Evolutionary conservation across 2,329 filamentous ascomycete species (phyloP), one percentile per base, ranked within the genome.

Genomic region (Epichloe bromicola): DNA sequence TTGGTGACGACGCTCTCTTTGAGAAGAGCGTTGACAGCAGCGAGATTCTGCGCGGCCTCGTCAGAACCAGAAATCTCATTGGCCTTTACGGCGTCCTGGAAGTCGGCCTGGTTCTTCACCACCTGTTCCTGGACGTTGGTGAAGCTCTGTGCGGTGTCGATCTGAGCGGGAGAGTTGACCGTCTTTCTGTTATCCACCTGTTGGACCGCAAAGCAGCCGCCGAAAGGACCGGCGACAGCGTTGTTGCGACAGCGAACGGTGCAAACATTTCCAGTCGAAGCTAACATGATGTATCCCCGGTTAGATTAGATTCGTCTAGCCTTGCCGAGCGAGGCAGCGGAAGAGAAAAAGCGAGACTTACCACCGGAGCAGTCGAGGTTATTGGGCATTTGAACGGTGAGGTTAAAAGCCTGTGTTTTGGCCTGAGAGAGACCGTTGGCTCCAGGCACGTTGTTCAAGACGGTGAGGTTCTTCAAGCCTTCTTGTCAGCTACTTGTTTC

Each of bases 161-260:
- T 74, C 47, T 65, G 67, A 46, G 65, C 60, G 3, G 73, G 64
- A 0, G 63, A 69, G 65, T 77, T 77, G 51, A 59, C 61, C 46
- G 62, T 70, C 44, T 69, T 52, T 0, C 62, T 57, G 1, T 58
- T 55, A 20, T 79, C 77, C 33, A 66, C 65, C 59, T 82, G 79
- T 61, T 79, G 73, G 17, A 80, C 70, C 2, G 76, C 66, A 60
- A 81, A 74, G 63, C 78, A 82, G 48, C 78, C 73, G 39, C 75
- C 74, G 51, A 81, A 81, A 12, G 76, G 76, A 4, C 76, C 76
- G 10, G 75, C 75, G 3, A 73, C 63, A 4, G 76, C 75, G 51
- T 73, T 76, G 67, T 82, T 82, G 19, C 76, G 70, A 68, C 78
- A 81, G 37, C 78, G 73, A 19, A 81, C 69, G 1, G 77, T 80